Conservation (phyloP, 805 yeast genomes). For the Jamesozyma spencerorum region DNA sequence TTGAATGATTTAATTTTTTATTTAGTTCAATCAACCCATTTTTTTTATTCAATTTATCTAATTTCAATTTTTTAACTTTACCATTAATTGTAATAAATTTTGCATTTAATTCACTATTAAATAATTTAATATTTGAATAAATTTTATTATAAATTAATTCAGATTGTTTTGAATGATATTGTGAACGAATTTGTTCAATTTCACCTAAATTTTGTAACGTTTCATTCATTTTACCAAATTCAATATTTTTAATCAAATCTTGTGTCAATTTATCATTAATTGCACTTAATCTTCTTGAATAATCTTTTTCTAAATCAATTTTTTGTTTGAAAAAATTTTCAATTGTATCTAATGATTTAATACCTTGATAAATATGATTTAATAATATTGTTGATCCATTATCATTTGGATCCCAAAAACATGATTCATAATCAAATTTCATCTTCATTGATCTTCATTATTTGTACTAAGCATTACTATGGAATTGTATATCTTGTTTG, state of each 20-base stretch:
- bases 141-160: slow-evolving; percentile 21
- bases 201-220: slow-evolving; percentile 12
- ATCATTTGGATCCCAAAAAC: slow-evolving; percentile 31
- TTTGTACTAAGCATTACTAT: background rate
- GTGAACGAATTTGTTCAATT: slow-evolving; percentile 22
- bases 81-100: slow-evolving; percentile 23
- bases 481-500: background rate
- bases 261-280: slow-evolving; percentile 20
- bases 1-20: slow-evolving; percentile 21
- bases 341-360: slow-evolving; percentile 19
- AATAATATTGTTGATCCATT: slow-evolving; percentile 25
- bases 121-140: slow-evolving; percentile 20
- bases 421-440: slow-evolving; percentile 24
- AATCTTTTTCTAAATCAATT: slow-evolving; percentile 27
- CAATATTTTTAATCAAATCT: slow-evolving; percentile 18
- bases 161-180: slow-evolving; percentile 26
- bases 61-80: slow-evolving; percentile 24
- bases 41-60: slow-evolving; percentile 23
- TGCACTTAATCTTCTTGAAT: slow-evolving; percentile 28
- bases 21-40: slow-evolving; percentile 23
- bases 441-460: slow-evolving; percentile 4
- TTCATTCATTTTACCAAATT: slow-evolving; percentile 22
- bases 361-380: slow-evolving; percentile 23
- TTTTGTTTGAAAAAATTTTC: slow-evolving; percentile 25
- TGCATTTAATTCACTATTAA: slow-evolving; percentile 20